Evolutionary conservation across 2,329 filamentous ascomycete species (phyloP), one percentile per base, ranked within the genome.

Genomic region (Diaporthe ilicicola): DNA sequence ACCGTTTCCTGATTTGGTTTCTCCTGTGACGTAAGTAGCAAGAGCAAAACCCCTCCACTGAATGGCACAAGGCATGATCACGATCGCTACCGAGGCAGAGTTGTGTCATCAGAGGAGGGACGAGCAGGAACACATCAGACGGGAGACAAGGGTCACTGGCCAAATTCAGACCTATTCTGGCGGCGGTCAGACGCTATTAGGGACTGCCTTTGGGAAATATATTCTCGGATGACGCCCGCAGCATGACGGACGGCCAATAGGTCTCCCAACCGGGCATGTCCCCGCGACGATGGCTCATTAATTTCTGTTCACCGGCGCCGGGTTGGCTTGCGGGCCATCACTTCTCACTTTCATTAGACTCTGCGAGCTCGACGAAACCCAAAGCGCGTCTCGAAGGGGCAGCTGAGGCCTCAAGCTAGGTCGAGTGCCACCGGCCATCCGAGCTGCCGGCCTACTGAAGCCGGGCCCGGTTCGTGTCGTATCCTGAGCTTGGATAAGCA

Each of bases 381-480:
- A 13, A 34, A 27, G 12, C 27, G 9, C 19, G 44, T 44, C 19
- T 24, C 15, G 1, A 50, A 29, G 27, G 27, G 27, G 42, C 27
- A 24, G 44, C 10, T 10, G 13, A 6, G 56, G 39, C 59, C 59
- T 64, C 59, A 50, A 29, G 59, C n/a, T 27, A 37, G 59, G 59
- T 64, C 42, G 59, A 48, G 29, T 27, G 59, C 29, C 59, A 62
- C 59, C 59, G 59, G 59, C 59, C 59, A 32, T 48, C 27, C 29
- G 19, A 34, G 59, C 59, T 62, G 59, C 59, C 59, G 59, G 59
- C 29, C 59, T 50, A 29, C 59, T 50, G 44, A 37, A 22, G 59
- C 42, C 59, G 59, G 59, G 29, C 59, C 59, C 27, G 59, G 59
- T 48, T 62, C 59, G 27, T 62, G 32, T 62, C 27, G 42, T 62